A percentile compares a stretch with the other conserved stretches of the same genome.
phyloP scores from a whole-genome alignment of 225 moss, liverwort and hornwort species.

The Ulota crispa region DNA sequence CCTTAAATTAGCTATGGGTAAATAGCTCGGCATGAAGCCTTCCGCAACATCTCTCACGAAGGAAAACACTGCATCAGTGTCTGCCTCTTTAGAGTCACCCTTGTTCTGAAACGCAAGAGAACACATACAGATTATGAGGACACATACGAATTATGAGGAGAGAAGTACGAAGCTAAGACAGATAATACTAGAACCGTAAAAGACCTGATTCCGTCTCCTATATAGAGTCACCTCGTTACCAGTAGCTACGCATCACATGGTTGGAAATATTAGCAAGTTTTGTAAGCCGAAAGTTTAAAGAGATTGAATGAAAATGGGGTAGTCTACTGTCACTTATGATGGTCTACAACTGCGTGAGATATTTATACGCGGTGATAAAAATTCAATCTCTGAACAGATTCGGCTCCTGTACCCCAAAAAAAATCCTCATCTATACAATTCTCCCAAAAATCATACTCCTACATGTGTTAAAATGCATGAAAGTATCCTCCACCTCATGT shows the following conservation, averaged over 20 bases:
- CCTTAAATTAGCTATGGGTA: slow-evolving; percentile 64
- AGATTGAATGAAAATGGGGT: not conserved
- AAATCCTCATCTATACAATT: not conserved
- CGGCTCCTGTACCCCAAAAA: not conserved
- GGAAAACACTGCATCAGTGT: slow-evolving; percentile 50
- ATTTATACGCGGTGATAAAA: not conserved
- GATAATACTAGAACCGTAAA: not conserved
- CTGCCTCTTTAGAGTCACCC: not conserved
- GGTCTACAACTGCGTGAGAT: not conserved
- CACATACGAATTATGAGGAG: slow-evolving; percentile 1
- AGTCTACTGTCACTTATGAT: not conserved
- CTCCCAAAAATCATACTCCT: not conserved
- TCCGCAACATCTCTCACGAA: slow-evolving; percentile 78
- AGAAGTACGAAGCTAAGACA: not conserved
- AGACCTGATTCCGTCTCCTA: not conserved
- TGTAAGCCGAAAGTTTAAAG: not conserved
- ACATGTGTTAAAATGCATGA: not conserved
- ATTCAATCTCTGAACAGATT: not conserved
- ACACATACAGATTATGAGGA: not conserved
- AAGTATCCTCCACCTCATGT: not conserved
- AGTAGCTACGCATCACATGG: not conserved
- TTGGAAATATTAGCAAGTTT: not conserved
- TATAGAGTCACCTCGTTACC: not conserved
- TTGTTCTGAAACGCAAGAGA: slow-evolving; percentile 21
- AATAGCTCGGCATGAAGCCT: slow-evolving; percentile 90